These are phyloP conservation scores for Cystofilobasidium macerans DNA, from an alignment of 768 basidiomycete genomes.

Conservation along the genomic window DNA sequence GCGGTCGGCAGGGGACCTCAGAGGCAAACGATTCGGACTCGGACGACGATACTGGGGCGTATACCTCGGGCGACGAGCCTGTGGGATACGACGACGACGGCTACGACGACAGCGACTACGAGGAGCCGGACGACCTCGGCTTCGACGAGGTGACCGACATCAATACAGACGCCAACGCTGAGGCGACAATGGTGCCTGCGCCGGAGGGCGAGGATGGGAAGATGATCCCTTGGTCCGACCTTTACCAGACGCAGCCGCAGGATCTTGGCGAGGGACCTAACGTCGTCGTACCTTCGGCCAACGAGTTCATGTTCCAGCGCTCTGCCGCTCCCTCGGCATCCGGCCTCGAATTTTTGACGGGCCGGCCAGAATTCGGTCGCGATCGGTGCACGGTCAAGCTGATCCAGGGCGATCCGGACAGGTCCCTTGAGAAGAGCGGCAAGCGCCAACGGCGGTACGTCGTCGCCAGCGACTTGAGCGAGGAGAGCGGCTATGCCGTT, in stretches of 20 bases:
- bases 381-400: slow-evolving; percentile 85
- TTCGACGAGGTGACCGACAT: slow-evolving; percentile 73
- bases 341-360: slow-evolving; percentile 21
- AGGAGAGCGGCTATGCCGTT: slow-evolving; percentile 86
- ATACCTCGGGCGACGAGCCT: slow-evolving; percentile 24
- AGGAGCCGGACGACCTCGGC: slow-evolving; percentile 40
- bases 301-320: slow-evolving; percentile 26
- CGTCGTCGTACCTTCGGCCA: slow-evolving; percentile 54
- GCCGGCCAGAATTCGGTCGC: slow-evolving; percentile 74
- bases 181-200: slow-evolving; percentile 13
- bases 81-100: slow-evolving; percentile 45
- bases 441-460: slow-evolving; percentile 61
- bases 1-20: slow-evolving; percentile 40
- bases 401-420: slow-evolving; percentile 69
- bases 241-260: slow-evolving; percentile 29
- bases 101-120: slow-evolving; percentile 42
- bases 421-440: slow-evolving; percentile 45
- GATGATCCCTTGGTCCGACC: slow-evolving; percentile 25
- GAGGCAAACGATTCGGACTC: slow-evolving; percentile 42
- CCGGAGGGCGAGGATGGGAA: slow-evolving; percentile 26
- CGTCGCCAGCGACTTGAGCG: slow-evolving; percentile 86
- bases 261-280: slow-evolving; percentile 79
- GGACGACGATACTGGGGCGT: slow-evolving; percentile 30
- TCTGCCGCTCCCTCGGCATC: slow-evolving; percentile 17
- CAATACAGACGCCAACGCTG: slow-evolving; percentile 70